These are phyloP conservation scores for Spinellus fusiger DNA, from an alignment of 192 early-diverging fungal genomes.

Conservation along the genomic window DNA sequence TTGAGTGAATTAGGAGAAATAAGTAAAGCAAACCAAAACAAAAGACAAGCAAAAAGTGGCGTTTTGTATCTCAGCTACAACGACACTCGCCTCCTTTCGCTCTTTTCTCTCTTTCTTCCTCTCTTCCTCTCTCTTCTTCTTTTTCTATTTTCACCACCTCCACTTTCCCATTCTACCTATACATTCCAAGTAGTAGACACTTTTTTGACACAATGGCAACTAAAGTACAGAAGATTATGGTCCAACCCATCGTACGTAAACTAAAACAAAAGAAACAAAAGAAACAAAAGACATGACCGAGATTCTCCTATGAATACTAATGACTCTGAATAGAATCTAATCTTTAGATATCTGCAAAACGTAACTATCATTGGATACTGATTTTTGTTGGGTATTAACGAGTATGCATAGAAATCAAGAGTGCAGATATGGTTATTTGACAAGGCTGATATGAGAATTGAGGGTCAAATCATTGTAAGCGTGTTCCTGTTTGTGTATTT, in stretches of 20 bases:
- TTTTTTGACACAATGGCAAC: too few species aligned
- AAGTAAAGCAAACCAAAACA: too few species aligned
- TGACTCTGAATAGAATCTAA: slow-evolving; percentile 67
- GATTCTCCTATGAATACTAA: not conserved
- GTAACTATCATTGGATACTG: slow-evolving; percentile 32
- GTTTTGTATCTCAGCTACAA: too few species aligned
- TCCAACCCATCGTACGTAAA: slow-evolving; percentile 68
- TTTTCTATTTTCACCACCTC: too few species aligned
- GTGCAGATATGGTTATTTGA: slow-evolving; percentile 96
- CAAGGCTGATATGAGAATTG: slow-evolving; percentile 78
- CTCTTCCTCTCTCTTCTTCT: too few species aligned
- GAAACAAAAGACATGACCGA: not conserved
- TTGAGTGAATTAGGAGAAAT: too few species aligned
- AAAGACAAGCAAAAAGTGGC: too few species aligned
- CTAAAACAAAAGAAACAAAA: not conserved
- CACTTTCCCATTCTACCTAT: too few species aligned
- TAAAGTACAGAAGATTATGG: slow-evolving; percentile 82
- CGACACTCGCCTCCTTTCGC: too few species aligned
- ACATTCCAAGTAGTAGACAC: too few species aligned
- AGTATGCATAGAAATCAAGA: slow-evolving; percentile 58
- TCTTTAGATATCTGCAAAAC: slow-evolving; percentile 94
- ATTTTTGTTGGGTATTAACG: not conserved
- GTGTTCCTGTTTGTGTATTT: not conserved
- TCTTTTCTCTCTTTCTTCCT: too few species aligned
- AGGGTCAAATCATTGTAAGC: slow-evolving; percentile 87